Base-by-base conservation (phyloP, 148 eudicot genomes). In the Polygonum aviculare region DNA sequence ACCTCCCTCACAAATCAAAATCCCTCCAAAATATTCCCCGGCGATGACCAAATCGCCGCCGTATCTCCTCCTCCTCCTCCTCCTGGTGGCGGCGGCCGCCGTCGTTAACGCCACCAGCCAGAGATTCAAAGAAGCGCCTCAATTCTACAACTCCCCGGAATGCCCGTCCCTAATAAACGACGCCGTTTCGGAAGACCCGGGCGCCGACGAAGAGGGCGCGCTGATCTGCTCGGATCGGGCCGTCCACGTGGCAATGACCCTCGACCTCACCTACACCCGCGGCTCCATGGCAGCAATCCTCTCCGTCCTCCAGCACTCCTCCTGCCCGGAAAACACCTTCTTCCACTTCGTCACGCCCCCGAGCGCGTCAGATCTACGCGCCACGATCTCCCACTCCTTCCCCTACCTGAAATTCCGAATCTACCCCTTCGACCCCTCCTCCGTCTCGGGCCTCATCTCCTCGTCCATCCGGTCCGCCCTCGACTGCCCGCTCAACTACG, bases 221-320 rank as follows among this genome's bases (percentile, higher is more conserved):
- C 22, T 72, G 9, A 15, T 83, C 12, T 90, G 93, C 79, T 88
- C 90, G 10, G 80, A 81, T 6, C 77, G 79, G 12, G 87, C 89
- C 8, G 90, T 93, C 11, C 93, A 93, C 75, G 90, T 90, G 48
- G 98, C 98, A 1, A 93, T 93, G 93, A 93, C 98, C 3, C 86
- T 93, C 0, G 98, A 93, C 72, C 79, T 84, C 4, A 84, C 91
- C 70, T 93, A 93, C 87, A 82, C 89, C 79, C 90, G 98, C 0
- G 98, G 98, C 22, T 90, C 98, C 49, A 89, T 88, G 89, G 98
- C 98, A 0, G 98, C 96, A 0, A 83, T 93, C 48, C 85, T 90
- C 75, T 93, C 98, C 6, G 83, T 86, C 69, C 90, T 93, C 19
- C 98, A 90, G 59, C 98, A 93, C 83, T 79, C 98, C 1, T 81